Evolutionary conservation across 495 filamentous ascomycete species (phyloP), one percentile per base, ranked within the genome.

Genomic region (Aspergillus avenaceus): DNA sequence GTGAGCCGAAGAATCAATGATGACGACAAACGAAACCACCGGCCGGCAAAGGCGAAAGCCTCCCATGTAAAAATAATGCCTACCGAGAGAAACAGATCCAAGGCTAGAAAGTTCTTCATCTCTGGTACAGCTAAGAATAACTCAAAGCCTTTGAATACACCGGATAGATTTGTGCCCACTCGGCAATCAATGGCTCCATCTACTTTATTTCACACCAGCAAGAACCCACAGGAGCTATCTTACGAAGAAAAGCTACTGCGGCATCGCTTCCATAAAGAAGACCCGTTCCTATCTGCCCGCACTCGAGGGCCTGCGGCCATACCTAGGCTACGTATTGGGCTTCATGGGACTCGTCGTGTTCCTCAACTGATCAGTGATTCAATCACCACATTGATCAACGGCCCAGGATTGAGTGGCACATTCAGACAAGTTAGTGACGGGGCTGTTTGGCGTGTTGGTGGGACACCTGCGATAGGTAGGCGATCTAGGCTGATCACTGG

Each of bases 371-470:
- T 75, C 23, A 62, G 60, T 18, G 66, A 65, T 22, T 41, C 58
- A 12, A 42, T 49, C 12, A 21, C 60, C 23, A 14, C 54, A 12
- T 49, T 55, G 38, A 38, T 41, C 11, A 25, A 47, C 32, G 32
- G 38, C 13, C 31, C 51, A 36, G 26, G 38, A 34, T 37, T 23
- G 6, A 54, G 42, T 41, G 54, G 63, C 16, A 40, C 50, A 16
- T 16, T 54, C 2, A 60, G 64, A 38, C 70, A 80, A 52, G 70
- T 83, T 41, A 93, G 88, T 64, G 55, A 70, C 41, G 88, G 87
- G 0, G 77, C 81, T 28, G 75, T 92, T n/a, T 95, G 91, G 91
- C 80, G 81, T 5, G 87, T 93, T 13, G 88, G 91, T 14, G 87
- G 89, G 23, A 56, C 76, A 23, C 78, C 80, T 37, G 74, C 69